phyloP scores from a whole-genome alignment of 1,284 basidiomycete genomes.

The Pseudomicrostroma phylloplanum region DNA sequence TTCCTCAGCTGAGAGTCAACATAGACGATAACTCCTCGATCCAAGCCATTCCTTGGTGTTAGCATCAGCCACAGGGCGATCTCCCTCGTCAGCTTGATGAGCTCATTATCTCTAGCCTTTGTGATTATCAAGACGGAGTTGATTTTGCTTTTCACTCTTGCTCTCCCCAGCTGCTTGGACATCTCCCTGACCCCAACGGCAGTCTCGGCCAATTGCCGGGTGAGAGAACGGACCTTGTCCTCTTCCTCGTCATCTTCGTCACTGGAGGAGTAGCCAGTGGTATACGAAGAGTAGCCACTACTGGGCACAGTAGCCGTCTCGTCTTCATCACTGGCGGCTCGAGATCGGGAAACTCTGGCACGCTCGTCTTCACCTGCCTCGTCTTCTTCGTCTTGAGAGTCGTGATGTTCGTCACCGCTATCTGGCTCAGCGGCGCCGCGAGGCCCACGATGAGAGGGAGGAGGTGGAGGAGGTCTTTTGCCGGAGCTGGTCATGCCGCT shows the following conservation, averaged over 20 bases:
- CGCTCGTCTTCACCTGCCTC: neutral
- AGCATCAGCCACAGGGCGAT: constrained; percentile 60
- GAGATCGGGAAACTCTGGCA: neutral
- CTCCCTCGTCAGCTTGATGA: constrained; percentile 89
- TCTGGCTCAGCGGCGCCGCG: constrained; percentile 17
- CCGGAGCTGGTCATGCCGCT: too few relatives aligned
- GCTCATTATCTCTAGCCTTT: constrained; percentile 91
- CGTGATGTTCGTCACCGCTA: constrained; percentile 10
- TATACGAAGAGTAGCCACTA: neutral
- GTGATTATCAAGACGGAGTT: constrained; percentile 93
- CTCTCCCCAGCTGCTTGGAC: constrained; percentile 95
- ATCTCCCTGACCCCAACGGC: constrained; percentile 95
- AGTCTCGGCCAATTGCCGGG: constrained; percentile 88
- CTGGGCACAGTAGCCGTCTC: neutral
- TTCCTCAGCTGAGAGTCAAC: constrained; percentile 87
- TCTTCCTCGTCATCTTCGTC: constrained; percentile 51
- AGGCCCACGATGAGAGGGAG: constrained; percentile 12
- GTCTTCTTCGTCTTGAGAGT: constrained; percentile 1
- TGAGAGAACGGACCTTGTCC: constrained; percentile 61
- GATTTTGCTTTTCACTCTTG: constrained; percentile 81
- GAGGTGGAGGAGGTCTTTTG: neutral
- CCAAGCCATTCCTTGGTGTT: constrained; percentile 28
- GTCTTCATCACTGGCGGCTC: neutral
- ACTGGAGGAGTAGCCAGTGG: constrained; percentile 1
- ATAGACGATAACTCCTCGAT: constrained; percentile 57